Evolutionary conservation across 495 filamentous ascomycete genomes (phyloP), one percentile per base, ranked within the genome.

Genomic region (Penicillium simplicissimum): DNA sequence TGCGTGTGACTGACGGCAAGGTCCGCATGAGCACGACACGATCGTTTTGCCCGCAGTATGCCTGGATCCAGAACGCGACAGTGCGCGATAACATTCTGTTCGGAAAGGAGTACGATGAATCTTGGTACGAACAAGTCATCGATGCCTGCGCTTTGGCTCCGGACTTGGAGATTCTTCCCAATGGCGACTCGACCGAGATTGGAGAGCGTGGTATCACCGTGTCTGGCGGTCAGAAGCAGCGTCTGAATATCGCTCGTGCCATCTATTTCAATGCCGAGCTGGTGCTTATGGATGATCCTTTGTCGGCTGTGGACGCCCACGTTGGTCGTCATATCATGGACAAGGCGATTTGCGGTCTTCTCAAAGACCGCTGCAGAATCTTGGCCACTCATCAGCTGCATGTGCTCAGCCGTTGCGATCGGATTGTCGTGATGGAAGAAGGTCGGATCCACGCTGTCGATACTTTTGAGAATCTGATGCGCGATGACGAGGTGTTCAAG

Each of bases 301-400:
- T 95, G 14, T 91, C 88, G 10, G 91, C 91, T 9, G 90, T 95
- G 5, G 91, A 95, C 71, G 90, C 91, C 8, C 90, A 94, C 63
- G 91, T 94, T 55, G 95, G 94, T 13, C 87, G 90, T 15, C 94
- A 97, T 71, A 95, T 98, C 70, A 96, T 98, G 79, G 93, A 97
- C 68, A 87, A 96, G 59, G 95, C 92, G 37, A 97, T 98, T 51
- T 87, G 92, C 51, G 95, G 94, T 31, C 79, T 97, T 28, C 79
- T 98, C 52, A 90, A 90, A 65, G 84, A 94, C 74, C 96, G 97
- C 64, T 93, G 91, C 70, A 80, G 95, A 34, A 89, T 98, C 35
- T 81, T 98, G 37, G 95, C 94, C 5, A 98, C 95, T 0, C 95
- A 98, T 74, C 95, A 97, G 70, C 84, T 97, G 7, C 93, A 95